Evolutionary conservation across 257 asterid species (phyloP), one percentile per base, ranked within the genome.

Genomic region (Thymus quinquecostatus): DNA sequence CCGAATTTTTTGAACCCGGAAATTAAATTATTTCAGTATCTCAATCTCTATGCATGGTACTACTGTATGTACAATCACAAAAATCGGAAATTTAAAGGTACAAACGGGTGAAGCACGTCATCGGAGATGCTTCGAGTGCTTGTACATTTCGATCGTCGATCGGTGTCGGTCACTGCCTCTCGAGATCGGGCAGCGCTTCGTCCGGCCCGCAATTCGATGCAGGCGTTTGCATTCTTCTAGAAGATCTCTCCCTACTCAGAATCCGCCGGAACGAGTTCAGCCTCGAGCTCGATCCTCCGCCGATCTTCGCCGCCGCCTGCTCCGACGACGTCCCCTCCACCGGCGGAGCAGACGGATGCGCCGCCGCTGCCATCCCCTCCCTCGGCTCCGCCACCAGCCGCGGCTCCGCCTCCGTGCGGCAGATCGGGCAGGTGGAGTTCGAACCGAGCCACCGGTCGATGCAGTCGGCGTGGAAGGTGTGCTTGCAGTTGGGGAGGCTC

Each of bases 381-480:
- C 85, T 68, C 0, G 89, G 88, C 85, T 81, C 96, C 1, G 92
- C 78, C 38, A 68, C 81, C 0, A 73, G 81, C 69, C 77, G 74
- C 2, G 97, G 95, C 79, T 83, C 83, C 3, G 91, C 97, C 66
- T 71, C 93, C 1, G 86, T 72, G 2, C 97, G 88, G 60, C 98
- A 93, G 61, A 87, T 60, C 6, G 98, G 98, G 69, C 98, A 93
- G 0, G 91, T 89, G 1, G 96, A 85, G 13, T 86, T 87, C 3
- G 94, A 68, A 3, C 66, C 77, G 2, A 93, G 72, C 98, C 98
- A 93, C 6, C 59, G 79, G 56, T 93, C 96, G 50, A 93, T 79
- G 63, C 98, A 93, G 12, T 86, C 90, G 0, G 84, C 87, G 57
- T 93, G 98, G 73, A 93, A 93, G 54, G 66, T 70, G 68, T 93